phyloP scores from a whole-genome alignment of 345 rosid genomes.

The Jatropha curcas region DNA sequence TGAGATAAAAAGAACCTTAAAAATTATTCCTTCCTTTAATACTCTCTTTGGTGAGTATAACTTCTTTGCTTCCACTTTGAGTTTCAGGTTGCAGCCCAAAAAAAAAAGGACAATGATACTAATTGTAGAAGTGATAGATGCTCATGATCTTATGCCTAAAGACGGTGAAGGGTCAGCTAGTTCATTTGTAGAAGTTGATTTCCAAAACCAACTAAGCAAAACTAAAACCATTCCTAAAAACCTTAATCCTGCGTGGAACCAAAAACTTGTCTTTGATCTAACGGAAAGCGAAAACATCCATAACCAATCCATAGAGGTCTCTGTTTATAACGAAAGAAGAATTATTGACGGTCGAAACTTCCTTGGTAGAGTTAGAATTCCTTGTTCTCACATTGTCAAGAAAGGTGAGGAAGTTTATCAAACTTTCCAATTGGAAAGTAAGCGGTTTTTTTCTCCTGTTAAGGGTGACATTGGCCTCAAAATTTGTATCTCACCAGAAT shows the following conservation, averaged over 20 bases:
- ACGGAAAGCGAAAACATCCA: slow-evolving; percentile 21
- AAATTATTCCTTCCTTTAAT: slow-evolving; percentile 25
- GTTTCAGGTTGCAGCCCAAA: slow-evolving; percentile 39
- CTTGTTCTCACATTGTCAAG: slow-evolving; percentile 44
- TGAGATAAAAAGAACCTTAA: slow-evolving; percentile 15
- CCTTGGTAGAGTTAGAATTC: slow-evolving; percentile 47
- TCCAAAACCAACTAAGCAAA: slow-evolving; percentile 48
- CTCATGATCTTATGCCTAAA: slow-evolving; percentile 56
- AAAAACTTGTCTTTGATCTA: slow-evolving; percentile 48
- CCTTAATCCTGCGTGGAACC: slow-evolving; percentile 53
- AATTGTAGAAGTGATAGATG: slow-evolving; percentile 51
- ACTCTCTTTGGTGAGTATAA: slow-evolving; percentile 28
- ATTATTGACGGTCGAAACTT: slow-evolving; percentile 45
- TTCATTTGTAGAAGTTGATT: slow-evolving; percentile 54
- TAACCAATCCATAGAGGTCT: slow-evolving; percentile 41
- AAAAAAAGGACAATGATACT: slow-evolving; percentile 43
- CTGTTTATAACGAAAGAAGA: slow-evolving; percentile 47
- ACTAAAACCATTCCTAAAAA: slow-evolving; percentile 46
- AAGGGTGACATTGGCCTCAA: slow-evolving; percentile 62
- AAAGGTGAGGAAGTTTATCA: slow-evolving; percentile 57
- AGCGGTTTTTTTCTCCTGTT: slow-evolving; percentile 41
- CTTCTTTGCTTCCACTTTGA: slow-evolving; percentile 58
- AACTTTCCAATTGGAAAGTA: slow-evolving; percentile 43
- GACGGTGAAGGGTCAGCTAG: slow-evolving; percentile 55
- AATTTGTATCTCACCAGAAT: slow-evolving; percentile 33